Conservation (phyloP, 495 filamentous ascomycete genomes). For the Penicillium arizonense region DNA sequence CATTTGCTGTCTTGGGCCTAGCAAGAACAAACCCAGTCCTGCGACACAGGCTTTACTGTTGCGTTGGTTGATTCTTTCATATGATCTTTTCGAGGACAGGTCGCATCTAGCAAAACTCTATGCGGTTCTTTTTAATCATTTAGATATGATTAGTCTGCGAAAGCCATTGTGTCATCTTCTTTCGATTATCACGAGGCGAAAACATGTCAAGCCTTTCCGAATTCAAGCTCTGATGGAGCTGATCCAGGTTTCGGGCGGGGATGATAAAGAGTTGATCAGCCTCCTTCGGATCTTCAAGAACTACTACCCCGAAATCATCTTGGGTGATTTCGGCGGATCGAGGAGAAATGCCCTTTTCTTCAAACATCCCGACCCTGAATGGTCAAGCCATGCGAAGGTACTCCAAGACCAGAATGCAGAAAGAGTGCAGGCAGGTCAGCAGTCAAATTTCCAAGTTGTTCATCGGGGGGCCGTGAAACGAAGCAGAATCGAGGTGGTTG, state of each 20-base stretch:
- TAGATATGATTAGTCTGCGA: slow-evolving; percentile 69
- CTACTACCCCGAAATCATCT: slow-evolving; percentile 84
- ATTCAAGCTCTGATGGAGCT: slow-evolving; percentile 76
- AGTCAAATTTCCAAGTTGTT: slow-evolving; percentile 43
- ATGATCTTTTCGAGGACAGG: slow-evolving; percentile 69
- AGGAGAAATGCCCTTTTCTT: slow-evolving; percentile 39
- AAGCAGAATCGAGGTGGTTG: slow-evolving; percentile 45
- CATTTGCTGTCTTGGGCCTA: slow-evolving; percentile 74
- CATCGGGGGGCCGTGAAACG: slow-evolving; percentile 44
- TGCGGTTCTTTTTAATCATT: slow-evolving; percentile 74
- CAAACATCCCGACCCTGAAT: slow-evolving; percentile 76
- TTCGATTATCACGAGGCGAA: slow-evolving; percentile 77
- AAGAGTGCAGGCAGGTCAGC: slow-evolving; percentile 23
- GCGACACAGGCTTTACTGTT: slow-evolving; percentile 66
- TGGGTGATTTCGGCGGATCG: slow-evolving; percentile 56
- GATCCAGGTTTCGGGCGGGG: slow-evolving; percentile 38
- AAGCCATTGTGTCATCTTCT: slow-evolving; percentile 73
- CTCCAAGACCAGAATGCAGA: slow-evolving; percentile 60
- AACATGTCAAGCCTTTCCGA: slow-evolving; percentile 81
- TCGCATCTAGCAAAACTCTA: slow-evolving; percentile 68
- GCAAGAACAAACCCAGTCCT: slow-evolving; percentile 72
- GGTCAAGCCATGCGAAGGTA: slow-evolving; percentile 64
- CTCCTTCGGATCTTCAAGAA: slow-evolving; percentile 83
- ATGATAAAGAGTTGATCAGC: slow-evolving; percentile 73
- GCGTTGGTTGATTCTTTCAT: slow-evolving; percentile 77